phyloP scores from a whole-genome alignment of 805 yeast species.

The Lipomyces yamadae region DNA sequence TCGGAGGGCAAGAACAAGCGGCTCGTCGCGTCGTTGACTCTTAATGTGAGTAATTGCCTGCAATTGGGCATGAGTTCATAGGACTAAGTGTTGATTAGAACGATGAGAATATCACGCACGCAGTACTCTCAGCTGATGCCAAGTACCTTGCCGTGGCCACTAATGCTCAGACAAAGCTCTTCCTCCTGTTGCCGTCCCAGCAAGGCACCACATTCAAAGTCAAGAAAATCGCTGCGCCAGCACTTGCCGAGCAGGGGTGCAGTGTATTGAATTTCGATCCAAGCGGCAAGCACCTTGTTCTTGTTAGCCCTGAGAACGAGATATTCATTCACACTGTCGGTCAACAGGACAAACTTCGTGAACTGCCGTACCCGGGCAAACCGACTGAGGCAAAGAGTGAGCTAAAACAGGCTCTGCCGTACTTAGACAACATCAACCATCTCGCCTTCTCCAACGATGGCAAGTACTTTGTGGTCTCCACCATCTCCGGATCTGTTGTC shows the following conservation, averaged over 20 bases:
- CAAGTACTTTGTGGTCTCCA: constrained; percentile 58
- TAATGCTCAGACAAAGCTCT: constrained; percentile 67
- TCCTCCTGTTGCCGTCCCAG: constrained; percentile 56
- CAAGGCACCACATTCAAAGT: constrained; percentile 52
- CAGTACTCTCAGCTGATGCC: constrained; percentile 68
- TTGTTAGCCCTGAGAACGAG: constrained; percentile 68
- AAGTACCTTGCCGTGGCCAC: constrained; percentile 74
- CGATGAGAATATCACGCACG: constrained; percentile 78
- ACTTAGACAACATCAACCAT: constrained; percentile 58
- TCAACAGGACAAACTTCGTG: constrained; percentile 9
- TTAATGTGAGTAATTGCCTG: constrained; percentile 10
- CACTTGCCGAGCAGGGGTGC: constrained; percentile 56
- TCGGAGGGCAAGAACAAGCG: constrained; percentile 51
- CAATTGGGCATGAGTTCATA: background rate
- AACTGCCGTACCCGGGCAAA: background rate
- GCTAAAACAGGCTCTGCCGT: constrained; percentile 46
- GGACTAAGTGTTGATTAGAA: constrained; percentile 56
- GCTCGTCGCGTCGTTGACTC: constrained; percentile 59
- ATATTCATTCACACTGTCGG: constrained; percentile 51
- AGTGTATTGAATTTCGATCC: constrained; percentile 54
- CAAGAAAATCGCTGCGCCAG: constrained; percentile 56
- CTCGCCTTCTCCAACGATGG: constrained; percentile 56
- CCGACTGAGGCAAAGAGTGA: background rate
- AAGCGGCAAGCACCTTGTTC: constrained; percentile 51
- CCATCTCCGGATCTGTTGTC: constrained; percentile 71